Percentiles rank a stretch among this genome's conserved stretches.
Conservation (phyloP, 1,284 basidiomycete species). For the Dichomitus squalens region DNA sequence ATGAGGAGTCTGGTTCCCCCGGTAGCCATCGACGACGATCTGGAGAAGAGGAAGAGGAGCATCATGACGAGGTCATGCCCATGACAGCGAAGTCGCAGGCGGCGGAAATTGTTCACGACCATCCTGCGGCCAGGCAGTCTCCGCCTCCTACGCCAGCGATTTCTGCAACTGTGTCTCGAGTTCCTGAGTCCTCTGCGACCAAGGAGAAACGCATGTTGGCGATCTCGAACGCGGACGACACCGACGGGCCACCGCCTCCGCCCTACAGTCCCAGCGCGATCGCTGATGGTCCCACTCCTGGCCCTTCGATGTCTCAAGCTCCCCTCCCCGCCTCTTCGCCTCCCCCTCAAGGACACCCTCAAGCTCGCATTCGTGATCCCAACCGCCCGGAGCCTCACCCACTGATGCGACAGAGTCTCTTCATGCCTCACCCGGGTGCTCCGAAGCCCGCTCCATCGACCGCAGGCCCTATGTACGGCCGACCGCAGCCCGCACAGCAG, state of each 20-base stretch:
- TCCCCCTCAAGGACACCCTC: slow-evolving; percentile 29
- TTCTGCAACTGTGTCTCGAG: neutral
- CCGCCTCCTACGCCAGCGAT: slow-evolving; percentile 14
- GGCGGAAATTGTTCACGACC: slow-evolving; percentile 13
- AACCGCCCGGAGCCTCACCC: slow-evolving; percentile 14
- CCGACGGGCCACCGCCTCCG: slow-evolving; percentile 14
- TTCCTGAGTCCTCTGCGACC: slow-evolving; percentile 2
- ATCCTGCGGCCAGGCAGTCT: neutral
- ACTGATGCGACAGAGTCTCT: slow-evolving; percentile 47
- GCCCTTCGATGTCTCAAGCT: slow-evolving; percentile 6
- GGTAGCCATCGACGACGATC: neutral
- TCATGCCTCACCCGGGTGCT: slow-evolving; percentile 74
- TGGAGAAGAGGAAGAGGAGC: neutral
- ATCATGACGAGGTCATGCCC: slow-evolving; percentile 29
- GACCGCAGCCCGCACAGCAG: slow-evolving; percentile 27
- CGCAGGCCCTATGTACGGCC: slow-evolving; percentile 64
- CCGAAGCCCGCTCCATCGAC: slow-evolving; percentile 53
- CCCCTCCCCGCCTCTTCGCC: slow-evolving; percentile 3
- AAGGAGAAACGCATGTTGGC: slow-evolving; percentile 21
- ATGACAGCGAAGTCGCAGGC: slow-evolving; percentile 16
- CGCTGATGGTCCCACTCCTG: neutral
- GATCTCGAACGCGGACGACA: slow-evolving; percentile 11
- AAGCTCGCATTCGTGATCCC: slow-evolving; percentile 30
- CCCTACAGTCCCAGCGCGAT: slow-evolving; percentile 17
- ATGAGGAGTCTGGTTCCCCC: slow-evolving; percentile 2